Evolutionary conservation across 2,329 filamentous ascomycete species (phyloP).

Genomic region (Fusarium secorum): DNA sequence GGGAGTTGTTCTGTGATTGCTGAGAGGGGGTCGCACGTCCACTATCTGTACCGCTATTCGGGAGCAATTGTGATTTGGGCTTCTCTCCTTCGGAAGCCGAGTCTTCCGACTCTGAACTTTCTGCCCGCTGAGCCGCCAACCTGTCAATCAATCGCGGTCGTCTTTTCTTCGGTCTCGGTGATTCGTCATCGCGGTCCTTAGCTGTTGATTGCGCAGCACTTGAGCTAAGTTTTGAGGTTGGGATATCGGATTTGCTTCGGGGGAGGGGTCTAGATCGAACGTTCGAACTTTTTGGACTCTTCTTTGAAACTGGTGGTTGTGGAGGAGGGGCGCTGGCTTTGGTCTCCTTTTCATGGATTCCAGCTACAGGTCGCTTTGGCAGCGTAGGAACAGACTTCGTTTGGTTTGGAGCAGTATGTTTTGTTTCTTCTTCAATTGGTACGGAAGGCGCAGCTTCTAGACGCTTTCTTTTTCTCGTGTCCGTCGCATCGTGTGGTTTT

Average conservation of each 20-base stretch:
- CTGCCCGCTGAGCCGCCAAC: conserved; percentile 51
- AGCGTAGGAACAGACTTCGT: conserved; percentile 16
- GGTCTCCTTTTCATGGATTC: not conserved
- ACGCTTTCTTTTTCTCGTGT: conserved; percentile 39
- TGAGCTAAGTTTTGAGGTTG: not conserved
- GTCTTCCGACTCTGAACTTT: conserved; percentile 44
- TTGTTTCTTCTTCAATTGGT: conserved; percentile 7
- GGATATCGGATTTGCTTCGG: conserved; percentile 15
- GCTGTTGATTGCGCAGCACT: not conserved
- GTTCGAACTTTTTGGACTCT: conserved; percentile 6
- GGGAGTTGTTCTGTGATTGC: conserved; percentile 24
- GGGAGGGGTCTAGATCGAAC: conserved; percentile 3
- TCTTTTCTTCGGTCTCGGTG: conserved; percentile 20
- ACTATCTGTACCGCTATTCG: conserved; percentile 23
- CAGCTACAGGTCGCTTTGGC: conserved; percentile 11
- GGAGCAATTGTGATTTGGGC: conserved; percentile 4
- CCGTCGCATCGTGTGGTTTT: conserved; percentile 23
- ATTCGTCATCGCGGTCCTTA: conserved; percentile 5
- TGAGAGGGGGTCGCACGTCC: conserved; percentile 34
- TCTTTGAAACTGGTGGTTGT: conserved; percentile 2
- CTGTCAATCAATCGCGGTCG: conserved; percentile 54
- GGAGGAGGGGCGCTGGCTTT: not conserved
- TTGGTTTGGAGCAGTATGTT: conserved; percentile 5
- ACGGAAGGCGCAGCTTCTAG: conserved; percentile 13
- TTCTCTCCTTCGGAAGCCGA: conserved; percentile 23